Conservation (phyloP, 306 rosid species). For the Vachellia collinsii region DNA sequence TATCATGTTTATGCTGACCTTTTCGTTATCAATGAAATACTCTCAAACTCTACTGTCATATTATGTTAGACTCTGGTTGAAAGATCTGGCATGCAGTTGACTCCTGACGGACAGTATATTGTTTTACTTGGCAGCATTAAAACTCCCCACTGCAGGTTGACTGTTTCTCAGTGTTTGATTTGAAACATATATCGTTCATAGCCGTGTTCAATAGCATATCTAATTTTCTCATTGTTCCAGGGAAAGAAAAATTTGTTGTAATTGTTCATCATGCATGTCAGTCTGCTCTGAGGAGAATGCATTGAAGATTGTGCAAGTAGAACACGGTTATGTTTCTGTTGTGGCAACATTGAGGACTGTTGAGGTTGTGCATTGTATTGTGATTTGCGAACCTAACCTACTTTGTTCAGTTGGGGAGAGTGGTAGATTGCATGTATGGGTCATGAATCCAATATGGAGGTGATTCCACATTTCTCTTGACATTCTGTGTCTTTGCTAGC, state of each 20-base stretch:
- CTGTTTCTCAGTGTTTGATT: conserved; percentile 39
- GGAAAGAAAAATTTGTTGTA: conserved; percentile 63
- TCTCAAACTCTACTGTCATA: conserved; percentile 13
- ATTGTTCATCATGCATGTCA: conserved; percentile 76
- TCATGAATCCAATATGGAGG: conserved; percentile 93
- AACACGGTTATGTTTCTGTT: conserved; percentile 71
- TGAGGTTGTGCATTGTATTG: conserved; percentile 52
- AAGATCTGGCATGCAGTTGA: conserved; percentile 67
- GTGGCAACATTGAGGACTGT: conserved; percentile 60
- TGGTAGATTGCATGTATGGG: conserved; percentile 87
- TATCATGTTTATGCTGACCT: not conserved
- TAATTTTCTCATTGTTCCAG: conserved; percentile 45
- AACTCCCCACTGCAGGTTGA: conserved; percentile 85
- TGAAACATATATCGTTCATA: conserved; percentile 32
- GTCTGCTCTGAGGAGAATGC: conserved; percentile 54
- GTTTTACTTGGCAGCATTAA: conserved; percentile 72
- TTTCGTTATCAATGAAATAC: conserved; percentile 29
- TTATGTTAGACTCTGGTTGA: conserved; percentile 59
- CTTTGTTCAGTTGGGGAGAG: conserved; percentile 82
- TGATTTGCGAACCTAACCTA: conserved; percentile 78
- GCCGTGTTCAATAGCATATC: conserved; percentile 24
- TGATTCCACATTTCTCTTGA: conserved; percentile 36
- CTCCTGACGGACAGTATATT: conserved; percentile 73
- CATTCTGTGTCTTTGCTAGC: conserved; percentile 19
- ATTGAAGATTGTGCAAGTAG: conserved; percentile 78